Percentiles rank a stretch among this genome's conserved stretches.
Evolutionary conservation across 1,284 basidiomycete genomes (phyloP).

Genomic region (Ganoderma boninense): DNA sequence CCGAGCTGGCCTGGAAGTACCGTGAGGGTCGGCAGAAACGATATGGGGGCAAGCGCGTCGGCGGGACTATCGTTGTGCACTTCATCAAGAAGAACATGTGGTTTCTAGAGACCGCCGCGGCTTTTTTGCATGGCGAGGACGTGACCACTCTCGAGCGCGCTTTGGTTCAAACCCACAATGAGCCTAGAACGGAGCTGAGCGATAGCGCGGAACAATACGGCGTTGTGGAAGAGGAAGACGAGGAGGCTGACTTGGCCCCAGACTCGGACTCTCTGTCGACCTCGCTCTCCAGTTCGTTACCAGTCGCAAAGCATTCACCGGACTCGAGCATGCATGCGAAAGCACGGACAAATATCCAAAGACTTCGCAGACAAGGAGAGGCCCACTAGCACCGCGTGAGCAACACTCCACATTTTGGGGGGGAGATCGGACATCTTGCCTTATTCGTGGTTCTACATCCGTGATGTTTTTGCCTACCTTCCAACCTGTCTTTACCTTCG

Average conservation of each 20-base stretch:
- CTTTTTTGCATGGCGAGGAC: slow-evolving; percentile 83
- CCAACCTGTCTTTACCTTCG: slow-evolving; percentile 12
- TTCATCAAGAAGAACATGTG: slow-evolving; percentile 97
- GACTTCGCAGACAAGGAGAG: slow-evolving; percentile 7
- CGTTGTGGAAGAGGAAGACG: not conserved
- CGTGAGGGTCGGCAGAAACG: slow-evolving; percentile 75
- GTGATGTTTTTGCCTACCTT: slow-evolving; percentile 8
- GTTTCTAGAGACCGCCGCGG: slow-evolving; percentile 94
- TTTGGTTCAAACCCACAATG: slow-evolving; percentile 12
- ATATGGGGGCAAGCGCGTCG: slow-evolving; percentile 77
- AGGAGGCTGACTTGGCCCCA: not conserved
- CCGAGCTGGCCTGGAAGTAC: slow-evolving; percentile 69
- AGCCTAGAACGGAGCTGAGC: slow-evolving; percentile 1
- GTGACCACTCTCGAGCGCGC: slow-evolving; percentile 49
- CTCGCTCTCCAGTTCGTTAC: too few species aligned
- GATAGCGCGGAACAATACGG: slow-evolving; percentile 9
- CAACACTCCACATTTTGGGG: not conserved
- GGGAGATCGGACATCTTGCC: not conserved
- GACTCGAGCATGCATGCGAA: slow-evolving; percentile 12
- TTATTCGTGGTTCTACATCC: not conserved
- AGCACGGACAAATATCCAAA: slow-evolving; percentile 23
- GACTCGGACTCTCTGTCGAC: too few species aligned
- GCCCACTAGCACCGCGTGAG: slow-evolving; percentile 11
- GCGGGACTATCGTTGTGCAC: slow-evolving; percentile 95
- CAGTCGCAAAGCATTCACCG: not conserved